Percentiles rank a stretch among this genome's conserved stretches.
phyloP scores from a whole-genome alignment of 1,284 basidiomycete genomes.

The Porogramme epimiltina region DNA sequence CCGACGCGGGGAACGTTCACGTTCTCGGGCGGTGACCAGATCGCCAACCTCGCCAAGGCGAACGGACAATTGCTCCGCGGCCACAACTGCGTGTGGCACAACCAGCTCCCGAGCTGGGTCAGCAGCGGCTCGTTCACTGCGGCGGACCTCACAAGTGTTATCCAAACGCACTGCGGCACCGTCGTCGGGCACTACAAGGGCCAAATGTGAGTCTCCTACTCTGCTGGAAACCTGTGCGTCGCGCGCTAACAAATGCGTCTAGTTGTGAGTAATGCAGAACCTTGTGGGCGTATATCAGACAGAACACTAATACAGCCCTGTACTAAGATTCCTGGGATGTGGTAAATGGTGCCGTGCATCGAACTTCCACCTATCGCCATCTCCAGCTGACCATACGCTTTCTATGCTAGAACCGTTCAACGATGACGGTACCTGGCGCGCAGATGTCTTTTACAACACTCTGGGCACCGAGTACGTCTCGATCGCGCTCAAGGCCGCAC shows the following conservation, averaged over 20 bases:
- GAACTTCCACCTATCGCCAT: not conserved
- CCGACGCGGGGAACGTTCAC: constrained; percentile 49
- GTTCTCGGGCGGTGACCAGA: constrained; percentile 45
- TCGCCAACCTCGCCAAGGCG: constrained; percentile 47
- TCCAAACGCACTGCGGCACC: constrained; percentile 49
- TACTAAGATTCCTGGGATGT: constrained; percentile 38
- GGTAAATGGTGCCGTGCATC: constrained; percentile 33
- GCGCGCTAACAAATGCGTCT: not conserved
- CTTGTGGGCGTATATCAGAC: no score
- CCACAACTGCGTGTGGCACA: constrained; percentile 60
- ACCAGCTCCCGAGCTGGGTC: constrained; percentile 56
- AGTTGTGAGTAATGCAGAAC: constrained; percentile 32
- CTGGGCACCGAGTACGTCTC: constrained; percentile 46
- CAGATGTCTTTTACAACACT: constrained; percentile 49
- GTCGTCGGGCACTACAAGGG: constrained; percentile 54
- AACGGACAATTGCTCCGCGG: constrained; percentile 43
- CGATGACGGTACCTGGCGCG: constrained; percentile 57
- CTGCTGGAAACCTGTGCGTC: no score
- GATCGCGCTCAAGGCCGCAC: constrained; percentile 46
- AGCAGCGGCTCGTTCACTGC: constrained; percentile 44
- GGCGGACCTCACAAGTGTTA: constrained; percentile 43
- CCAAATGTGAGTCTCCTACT: constrained; percentile 40
- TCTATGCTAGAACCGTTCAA: constrained; percentile 51
- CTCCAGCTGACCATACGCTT: not conserved
- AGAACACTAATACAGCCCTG: no score